These are phyloP conservation scores for Boeremia exigua DNA, from an alignment of 2,329 filamentous ascomycete species.

Conservation along the genomic window DNA sequence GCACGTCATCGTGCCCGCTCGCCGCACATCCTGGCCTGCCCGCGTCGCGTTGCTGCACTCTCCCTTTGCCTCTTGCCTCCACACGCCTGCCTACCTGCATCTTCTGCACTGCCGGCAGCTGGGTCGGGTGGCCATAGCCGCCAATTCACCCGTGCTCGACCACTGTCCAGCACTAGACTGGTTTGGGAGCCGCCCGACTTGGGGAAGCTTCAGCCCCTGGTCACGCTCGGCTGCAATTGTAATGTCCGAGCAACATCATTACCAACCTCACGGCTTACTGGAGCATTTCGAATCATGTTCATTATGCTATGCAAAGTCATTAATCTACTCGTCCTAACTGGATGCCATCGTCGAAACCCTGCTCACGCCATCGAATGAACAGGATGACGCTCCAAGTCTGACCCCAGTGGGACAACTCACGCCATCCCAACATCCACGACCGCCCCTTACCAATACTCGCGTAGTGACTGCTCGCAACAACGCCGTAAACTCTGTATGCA, in stretches of 20 bases:
- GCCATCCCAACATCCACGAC: not conserved
- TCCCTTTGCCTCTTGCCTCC: not conserved
- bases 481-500: not conserved
- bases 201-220: constrained; percentile 13
- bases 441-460: constrained; percentile 6
- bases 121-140: not conserved
- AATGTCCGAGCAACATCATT: not conserved
- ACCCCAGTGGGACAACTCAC: not conserved
- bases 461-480: not conserved
- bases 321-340: not conserved
- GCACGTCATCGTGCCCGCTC: constrained; percentile 23
- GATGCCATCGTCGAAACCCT: not conserved
- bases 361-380: not conserved
- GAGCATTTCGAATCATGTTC: not conserved
- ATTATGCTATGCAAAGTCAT: constrained; percentile 8
- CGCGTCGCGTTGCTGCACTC: not conserved
- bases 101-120: too few species aligned
- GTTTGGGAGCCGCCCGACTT: constrained; percentile 6
- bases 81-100: not conserved
- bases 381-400: not conserved
- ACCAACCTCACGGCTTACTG: not conserved
- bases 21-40: constrained; percentile 2
- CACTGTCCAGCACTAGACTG: constrained; percentile 10
- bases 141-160: constrained; percentile 3
- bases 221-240: not conserved